Evolutionary conservation across 2,329 filamentous ascomycete species (phyloP), one percentile per base, ranked within the genome.

Genomic region (Fusarium fracticaudum): DNA sequence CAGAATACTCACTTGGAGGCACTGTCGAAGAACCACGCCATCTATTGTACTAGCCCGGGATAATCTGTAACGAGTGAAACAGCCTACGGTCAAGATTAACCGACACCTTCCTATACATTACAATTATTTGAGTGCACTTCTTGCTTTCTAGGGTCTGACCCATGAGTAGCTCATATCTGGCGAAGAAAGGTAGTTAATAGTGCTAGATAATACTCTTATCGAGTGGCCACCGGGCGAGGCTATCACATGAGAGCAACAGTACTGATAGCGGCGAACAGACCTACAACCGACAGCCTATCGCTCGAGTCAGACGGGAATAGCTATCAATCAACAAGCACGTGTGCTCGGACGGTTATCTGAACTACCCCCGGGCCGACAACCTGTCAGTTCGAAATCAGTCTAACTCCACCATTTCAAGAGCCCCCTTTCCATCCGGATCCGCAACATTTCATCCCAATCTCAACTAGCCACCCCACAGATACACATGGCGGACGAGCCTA

Each of bases 61-160:
- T 48, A 11, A 3, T n/a, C 45, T 17, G 9, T 0, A 12, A 17
- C 9, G 2, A 31, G 6, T 6, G 20, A 22, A 17, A 31, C 13
- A 17, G 35, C 35, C 35, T 37, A 1, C 8, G 35, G 35, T 37
- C 3, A 17, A 9, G 15, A 0, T 37, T 26, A 24, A 13, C 43
- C 8, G n/a, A 3, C 5, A 18, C 6, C 11, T 3, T 13, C 5
- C 7, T 9, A 0, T 18, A 24, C 17, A 26, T 18, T 11, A 4
- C 17, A 13, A 45, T 45, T 11, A 9, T 5, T 7, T 24, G 15
- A 13, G 2, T 24, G n/a, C 24, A 45, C 11, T 7, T 45, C 17
- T 18, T 26, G 17, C 17, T 48, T 22, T 22, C 26, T 8, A 17
- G 14, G 26, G 20, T 31, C 11, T 11, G 8, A 12, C 4, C 9